Percentiles rank a stretch among this genome's conserved stretches.
Evolutionary conservation across 805 yeast genomes (phyloP).

Genomic region (Hanseniaspora occidentalis): DNA sequence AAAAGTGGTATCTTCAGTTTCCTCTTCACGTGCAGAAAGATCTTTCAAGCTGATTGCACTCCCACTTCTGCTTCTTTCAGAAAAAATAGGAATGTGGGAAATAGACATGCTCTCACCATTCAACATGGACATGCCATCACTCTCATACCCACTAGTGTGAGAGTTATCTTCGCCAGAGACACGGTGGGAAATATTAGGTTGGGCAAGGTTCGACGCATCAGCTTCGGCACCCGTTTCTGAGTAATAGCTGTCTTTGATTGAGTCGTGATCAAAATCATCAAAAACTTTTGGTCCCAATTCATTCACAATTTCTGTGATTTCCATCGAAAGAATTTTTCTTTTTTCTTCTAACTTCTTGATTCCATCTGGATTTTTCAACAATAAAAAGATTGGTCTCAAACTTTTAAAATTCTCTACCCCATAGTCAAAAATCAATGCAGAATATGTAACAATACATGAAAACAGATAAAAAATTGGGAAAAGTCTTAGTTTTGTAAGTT

Average conservation of each 20-base stretch:
- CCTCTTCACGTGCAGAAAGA: too few species aligned
- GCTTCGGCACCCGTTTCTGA: too few species aligned
- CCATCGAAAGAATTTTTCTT: slow-evolving; percentile 50
- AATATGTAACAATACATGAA: slow-evolving; percentile 65
- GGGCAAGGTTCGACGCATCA: too few species aligned
- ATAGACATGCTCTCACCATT: slow-evolving; percentile 25
- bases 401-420: slow-evolving; percentile 81
- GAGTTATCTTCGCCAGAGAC: neutral
- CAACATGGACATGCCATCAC: slow-evolving; percentile 33
- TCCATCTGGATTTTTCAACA: slow-evolving; percentile 45
- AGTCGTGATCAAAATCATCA: slow-evolving; percentile 56
- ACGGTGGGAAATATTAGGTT: too few species aligned
- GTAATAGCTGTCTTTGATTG: slow-evolving; percentile 10
- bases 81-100: slow-evolving; percentile 30
- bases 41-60: neutral
- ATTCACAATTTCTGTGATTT: slow-evolving; percentile 71
- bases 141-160: slow-evolving; percentile 31
- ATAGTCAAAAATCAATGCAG: slow-evolving; percentile 75
- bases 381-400: slow-evolving; percentile 61
- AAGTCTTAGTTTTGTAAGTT: slow-evolving; percentile 14
- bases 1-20: neutral
- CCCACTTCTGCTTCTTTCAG: slow-evolving; percentile 24
- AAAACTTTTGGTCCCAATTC: slow-evolving; percentile 72
- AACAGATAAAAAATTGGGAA: slow-evolving; percentile 40
- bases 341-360: slow-evolving; percentile 45